These are phyloP conservation scores for Oryza meridionalis DNA, from an alignment of 176 grass and related monocot species.

Conservation along the genomic window DNA sequence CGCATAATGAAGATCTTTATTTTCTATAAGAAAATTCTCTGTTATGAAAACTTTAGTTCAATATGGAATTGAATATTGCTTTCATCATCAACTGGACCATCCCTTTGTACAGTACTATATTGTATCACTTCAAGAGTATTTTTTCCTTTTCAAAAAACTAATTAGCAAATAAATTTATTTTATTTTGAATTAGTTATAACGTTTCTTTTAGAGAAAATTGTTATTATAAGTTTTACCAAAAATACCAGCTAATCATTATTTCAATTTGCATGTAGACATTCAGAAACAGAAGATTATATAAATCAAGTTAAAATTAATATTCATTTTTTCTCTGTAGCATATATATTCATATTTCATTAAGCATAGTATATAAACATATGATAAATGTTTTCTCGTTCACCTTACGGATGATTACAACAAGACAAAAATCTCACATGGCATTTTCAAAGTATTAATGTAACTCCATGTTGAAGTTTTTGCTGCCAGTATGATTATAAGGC, in stretches of 20 bases:
- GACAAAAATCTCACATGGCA: background rate
- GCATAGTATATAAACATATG: background rate
- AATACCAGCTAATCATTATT: background rate
- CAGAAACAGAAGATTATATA: background rate
- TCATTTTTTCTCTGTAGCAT: background rate
- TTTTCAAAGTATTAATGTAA: conserved; percentile 3
- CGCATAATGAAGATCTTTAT: background rate
- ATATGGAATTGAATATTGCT: background rate
- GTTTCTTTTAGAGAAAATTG: background rate
- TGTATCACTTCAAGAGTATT: background rate
- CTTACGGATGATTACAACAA: background rate
- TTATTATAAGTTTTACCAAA: background rate
- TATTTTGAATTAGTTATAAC: background rate
- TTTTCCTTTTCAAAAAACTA: background rate
- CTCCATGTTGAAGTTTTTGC: background rate
- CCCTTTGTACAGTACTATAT: too few species aligned
- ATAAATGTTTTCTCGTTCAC: background rate
- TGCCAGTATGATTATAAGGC: background rate
- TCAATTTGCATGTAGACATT: too few species aligned
- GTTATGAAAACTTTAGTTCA: background rate
- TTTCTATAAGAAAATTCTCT: background rate
- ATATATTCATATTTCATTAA: background rate
- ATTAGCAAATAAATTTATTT: background rate
- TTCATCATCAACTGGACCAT: background rate
- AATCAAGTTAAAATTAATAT: too few species aligned